phyloP scores from a whole-genome alignment of 768 basidiomycete species.

The Mycena metata region DNA sequence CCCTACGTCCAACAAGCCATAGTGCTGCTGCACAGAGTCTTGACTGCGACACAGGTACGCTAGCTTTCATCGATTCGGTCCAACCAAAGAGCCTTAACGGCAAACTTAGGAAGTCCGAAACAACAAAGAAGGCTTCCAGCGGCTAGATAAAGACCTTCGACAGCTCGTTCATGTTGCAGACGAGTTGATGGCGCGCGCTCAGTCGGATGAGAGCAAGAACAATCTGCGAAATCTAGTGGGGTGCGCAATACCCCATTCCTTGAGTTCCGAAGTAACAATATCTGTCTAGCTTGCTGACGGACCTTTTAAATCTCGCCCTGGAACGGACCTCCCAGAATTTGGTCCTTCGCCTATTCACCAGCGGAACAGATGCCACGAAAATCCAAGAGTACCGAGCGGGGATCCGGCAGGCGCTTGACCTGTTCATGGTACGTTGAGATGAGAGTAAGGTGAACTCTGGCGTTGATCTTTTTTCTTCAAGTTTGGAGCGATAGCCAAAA shows the following conservation, averaged over 20 bases:
- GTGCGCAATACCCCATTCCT: neutral
- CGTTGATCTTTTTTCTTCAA: neutral
- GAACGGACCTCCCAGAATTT: neutral
- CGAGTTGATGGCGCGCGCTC: neutral
- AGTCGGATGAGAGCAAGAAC: neutral
- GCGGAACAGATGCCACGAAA: neutral
- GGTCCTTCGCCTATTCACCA: neutral
- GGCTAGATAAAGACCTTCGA: conserved; percentile 8
- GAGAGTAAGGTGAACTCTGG: neutral
- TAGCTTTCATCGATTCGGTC: neutral
- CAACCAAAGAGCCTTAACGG: neutral
- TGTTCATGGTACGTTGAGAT: conserved; percentile 8
- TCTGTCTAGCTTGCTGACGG: neutral
- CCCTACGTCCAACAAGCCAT: conserved; percentile 10
- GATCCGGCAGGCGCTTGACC: conserved; percentile 4
- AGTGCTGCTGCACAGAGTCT: conserved; percentile 10
- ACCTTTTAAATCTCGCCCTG: neutral
- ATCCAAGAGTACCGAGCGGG: conserved; percentile 9
- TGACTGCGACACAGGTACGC: conserved; percentile 4
- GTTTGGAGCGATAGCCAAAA: conserved; percentile 3
- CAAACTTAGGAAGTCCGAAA: conserved; percentile 4
- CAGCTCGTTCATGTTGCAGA: neutral
- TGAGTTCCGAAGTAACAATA: neutral
- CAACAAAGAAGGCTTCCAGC: conserved; percentile 18
- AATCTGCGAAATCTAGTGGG: neutral